A percentile compares a stretch with the other conserved stretches of the same genome.
Evolutionary conservation across 2,329 filamentous ascomycete genomes (phyloP).

Genomic region (Colletotrichum neosansevieriae): DNA sequence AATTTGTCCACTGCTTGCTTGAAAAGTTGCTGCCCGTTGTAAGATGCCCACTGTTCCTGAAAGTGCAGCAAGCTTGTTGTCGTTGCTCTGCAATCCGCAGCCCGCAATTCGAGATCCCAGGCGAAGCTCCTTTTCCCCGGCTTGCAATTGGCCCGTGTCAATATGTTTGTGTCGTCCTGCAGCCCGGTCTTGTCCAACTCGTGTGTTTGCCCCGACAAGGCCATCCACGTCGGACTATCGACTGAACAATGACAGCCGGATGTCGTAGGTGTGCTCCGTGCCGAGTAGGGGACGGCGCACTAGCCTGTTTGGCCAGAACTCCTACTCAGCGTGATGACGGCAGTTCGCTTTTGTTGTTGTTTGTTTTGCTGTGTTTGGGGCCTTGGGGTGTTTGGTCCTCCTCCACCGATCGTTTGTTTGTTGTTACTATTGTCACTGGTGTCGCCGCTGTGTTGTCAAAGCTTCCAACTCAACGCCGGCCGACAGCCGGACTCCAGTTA

Average conservation of each 20-base stretch:
- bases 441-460: slow-evolving; percentile 16
- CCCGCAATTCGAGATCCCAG: neutral
- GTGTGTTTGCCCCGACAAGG: slow-evolving; percentile 29
- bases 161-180: neutral
- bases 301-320: slow-evolving; percentile 13
- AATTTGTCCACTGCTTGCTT: slow-evolving; percentile 9
- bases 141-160: slow-evolving; percentile 14
- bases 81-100: too few relatives aligned
- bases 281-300: slow-evolving; percentile 14
- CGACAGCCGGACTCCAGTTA: slow-evolving; percentile 17
- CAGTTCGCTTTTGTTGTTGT: slow-evolving; percentile 27
- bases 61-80: too few relatives aligned
- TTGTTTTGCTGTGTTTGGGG: slow-evolving; percentile 19
- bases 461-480: slow-evolving; percentile 13
- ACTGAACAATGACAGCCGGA: slow-evolving; percentile 10
- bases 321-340: slow-evolving; percentile 15
- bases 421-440: slow-evolving; percentile 1
- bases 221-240: slow-evolving; percentile 25
- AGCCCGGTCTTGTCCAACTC: neutral
- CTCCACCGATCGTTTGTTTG: slow-evolving; percentile 8
- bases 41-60: too few relatives aligned
- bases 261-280: neutral
- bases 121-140: slow-evolving; percentile 7
- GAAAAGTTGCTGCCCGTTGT: neutral
- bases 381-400: neutral